These are phyloP conservation scores for Pinus tabuliformis DNA, from an alignment of 75 land plant species.

Conservation along the genomic window DNA sequence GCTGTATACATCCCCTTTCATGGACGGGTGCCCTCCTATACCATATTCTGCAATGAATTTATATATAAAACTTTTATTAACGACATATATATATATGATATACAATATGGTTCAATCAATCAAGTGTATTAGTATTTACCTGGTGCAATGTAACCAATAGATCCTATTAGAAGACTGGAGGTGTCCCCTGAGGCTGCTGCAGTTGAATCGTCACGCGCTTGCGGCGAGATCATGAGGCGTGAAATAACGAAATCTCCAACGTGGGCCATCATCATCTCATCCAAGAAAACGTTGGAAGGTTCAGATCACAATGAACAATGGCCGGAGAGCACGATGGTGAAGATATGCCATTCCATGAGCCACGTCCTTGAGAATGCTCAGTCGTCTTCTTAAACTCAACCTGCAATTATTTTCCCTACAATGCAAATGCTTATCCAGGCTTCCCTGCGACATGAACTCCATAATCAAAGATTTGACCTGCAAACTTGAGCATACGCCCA, in stretches of 20 bases:
- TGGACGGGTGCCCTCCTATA: too few species aligned
- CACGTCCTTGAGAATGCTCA: not conserved
- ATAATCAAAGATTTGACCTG: conserved; percentile 35
- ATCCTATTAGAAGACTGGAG: not conserved
- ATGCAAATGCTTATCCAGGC: conserved; percentile 37
- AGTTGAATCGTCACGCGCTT: too few species aligned
- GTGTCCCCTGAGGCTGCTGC: not conserved
- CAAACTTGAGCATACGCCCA: conserved; percentile 31
- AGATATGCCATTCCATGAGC: not conserved
- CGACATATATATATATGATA: too few species aligned
- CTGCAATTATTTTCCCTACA: not conserved
- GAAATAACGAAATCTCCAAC: not conserved
- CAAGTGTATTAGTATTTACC: not conserved
- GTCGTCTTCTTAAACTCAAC: not conserved
- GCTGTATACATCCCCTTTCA: too few species aligned
- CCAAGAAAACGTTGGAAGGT: not conserved
- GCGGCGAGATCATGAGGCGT: not conserved
- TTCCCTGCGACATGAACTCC: conserved; percentile 45
- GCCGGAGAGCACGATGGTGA: not conserved
- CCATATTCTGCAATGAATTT: too few species aligned
- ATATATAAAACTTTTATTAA: too few species aligned
- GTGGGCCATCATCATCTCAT: not conserved
- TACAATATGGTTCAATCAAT: not conserved
- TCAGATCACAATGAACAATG: not conserved
- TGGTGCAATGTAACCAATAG: not conserved